Evolutionary conservation across 176 grass and related monocot species (phyloP).

Genomic region (Tuctoria greenei): DNA sequence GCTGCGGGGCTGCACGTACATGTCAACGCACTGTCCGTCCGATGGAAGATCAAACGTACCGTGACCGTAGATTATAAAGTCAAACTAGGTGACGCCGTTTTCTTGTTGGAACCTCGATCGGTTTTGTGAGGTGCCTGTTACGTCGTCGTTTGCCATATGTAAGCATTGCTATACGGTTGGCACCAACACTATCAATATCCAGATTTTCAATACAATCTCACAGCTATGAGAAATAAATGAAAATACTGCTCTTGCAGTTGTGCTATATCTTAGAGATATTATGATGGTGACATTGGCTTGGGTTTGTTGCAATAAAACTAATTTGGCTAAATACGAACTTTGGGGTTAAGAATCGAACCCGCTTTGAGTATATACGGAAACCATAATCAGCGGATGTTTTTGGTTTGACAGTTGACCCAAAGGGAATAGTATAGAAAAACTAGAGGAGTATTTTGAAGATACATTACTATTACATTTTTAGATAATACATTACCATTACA

Average conservation of each 20-base stretch:
- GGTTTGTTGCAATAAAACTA: too few species aligned
- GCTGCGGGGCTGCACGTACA: not conserved
- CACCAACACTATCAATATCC: constrained; percentile 14
- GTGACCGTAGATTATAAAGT: not conserved
- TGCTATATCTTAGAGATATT: not conserved
- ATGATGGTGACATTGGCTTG: not conserved
- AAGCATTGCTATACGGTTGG: constrained; percentile 23
- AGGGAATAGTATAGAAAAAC: too few species aligned
- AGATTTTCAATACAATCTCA: not conserved
- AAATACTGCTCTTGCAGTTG: too few species aligned
- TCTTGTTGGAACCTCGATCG: not conserved
- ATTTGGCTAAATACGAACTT: too few species aligned
- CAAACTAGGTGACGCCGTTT: not conserved
- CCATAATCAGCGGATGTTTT: too few species aligned
- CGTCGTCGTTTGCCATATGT: constrained; percentile 5
- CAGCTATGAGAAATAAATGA: not conserved
- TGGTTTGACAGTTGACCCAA: too few species aligned
- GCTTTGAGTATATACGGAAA: too few species aligned
- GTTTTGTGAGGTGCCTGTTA: not conserved
- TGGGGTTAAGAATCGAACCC: too few species aligned
- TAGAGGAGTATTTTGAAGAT: too few species aligned
- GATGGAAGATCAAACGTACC: not conserved
- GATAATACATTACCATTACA: too few species aligned
- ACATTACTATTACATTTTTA: too few species aligned
- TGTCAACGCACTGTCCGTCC: not conserved